Evolutionary conservation across 2,329 filamentous ascomycete species (phyloP), one percentile per base, ranked within the genome.

Genomic region (Hypomyces rosellus): DNA sequence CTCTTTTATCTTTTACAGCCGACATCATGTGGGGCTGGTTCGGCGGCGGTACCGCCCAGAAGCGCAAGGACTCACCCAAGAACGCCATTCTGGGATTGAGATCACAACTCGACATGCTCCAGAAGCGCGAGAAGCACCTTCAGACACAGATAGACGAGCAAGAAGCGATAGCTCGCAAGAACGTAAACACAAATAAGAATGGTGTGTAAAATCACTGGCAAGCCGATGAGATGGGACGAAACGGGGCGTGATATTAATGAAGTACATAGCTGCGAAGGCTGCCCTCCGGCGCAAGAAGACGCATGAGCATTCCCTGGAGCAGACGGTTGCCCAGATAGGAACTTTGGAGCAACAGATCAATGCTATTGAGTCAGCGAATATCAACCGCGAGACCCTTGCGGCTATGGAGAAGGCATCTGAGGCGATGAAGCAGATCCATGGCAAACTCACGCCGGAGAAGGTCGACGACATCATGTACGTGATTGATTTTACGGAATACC

Each of bases 301-400:
- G 60, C 89, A 93, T 63, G 90, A 97, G 70, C 86, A 91, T 69
- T 89, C 88, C 50, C 81, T 96, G 52, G 89, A 96, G 59, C 91
- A 96, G 72, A 97, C 92, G 1, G 80, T 82, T 53, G 82, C 86
- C 33, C 92, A 97, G 72, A 95, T 97, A 64, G 82, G 84, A 61
- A 95, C 93, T 18, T 78, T 99, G 41, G 93, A 99, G 69, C 87
- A 91, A 65, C 90, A 99, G 69, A 95, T 97, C 65, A 93, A 93
- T 69, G 86, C 88, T 53, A 97, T 99, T 74, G 93, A 99, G 72
- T 89, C 91, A 44, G 93, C 93, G 55, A 99, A 97, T 69, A 96
- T 99, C 76, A 99, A 99, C 77, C 85, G 92, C 72, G 91, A 96
- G 76, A 99, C 93, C 12, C 77, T 97, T 57, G 81, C 86, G 59